Evolutionary conservation across 2,329 filamentous ascomycete species (phyloP), one percentile per base, ranked within the genome.

Genomic region (Calycina marina): DNA sequence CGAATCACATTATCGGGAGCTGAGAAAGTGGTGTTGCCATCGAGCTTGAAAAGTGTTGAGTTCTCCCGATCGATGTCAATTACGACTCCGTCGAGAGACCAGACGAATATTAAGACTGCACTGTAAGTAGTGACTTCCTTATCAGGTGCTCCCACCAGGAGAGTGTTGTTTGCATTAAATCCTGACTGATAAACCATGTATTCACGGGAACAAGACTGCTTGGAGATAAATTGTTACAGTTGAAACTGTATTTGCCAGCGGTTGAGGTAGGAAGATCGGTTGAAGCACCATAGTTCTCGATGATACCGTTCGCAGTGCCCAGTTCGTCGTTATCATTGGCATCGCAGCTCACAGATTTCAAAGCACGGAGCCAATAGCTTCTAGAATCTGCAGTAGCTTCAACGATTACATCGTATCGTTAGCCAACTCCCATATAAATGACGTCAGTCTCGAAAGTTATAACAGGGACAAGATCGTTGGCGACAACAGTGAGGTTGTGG

Each of bases 391-490:
- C 33, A 15, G 11, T 27, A 10, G 33, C 33, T 14, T 24, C 24
- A 6, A 35, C 15, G 13, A 35, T 35, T 18, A 35, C 15, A 27
- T 35, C 33, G 28, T 35, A 35, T 20, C 33, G 33, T 16, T 35
- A 28, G 6, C 33, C 33, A 26, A 35, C 29, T 5, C 22, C 22
- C 14, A 35, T 27, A 5, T 14, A 14, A n/a, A 35, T 11, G 15
- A 25, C 16, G 13, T 30, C 28, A 8, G 34, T 32, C n/a, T 32
- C 25, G 18, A 31, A 36, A 12, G 34, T 29, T 4, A 32, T 25
- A 6, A 36, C 29, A 4, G 34, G 34, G 14, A 27, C 27, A 18
- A 33, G 25, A 25, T 28, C 25, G 25, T 9, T 13, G 8, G 11
- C 11, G 11, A 28, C 14, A 9, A 28, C 25, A 13, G 25, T 28